Evolutionary conservation across 1,284 basidiomycete genomes (phyloP), one percentile per base, ranked within the genome.

Genomic region (Rhodotorula sp.): DNA sequence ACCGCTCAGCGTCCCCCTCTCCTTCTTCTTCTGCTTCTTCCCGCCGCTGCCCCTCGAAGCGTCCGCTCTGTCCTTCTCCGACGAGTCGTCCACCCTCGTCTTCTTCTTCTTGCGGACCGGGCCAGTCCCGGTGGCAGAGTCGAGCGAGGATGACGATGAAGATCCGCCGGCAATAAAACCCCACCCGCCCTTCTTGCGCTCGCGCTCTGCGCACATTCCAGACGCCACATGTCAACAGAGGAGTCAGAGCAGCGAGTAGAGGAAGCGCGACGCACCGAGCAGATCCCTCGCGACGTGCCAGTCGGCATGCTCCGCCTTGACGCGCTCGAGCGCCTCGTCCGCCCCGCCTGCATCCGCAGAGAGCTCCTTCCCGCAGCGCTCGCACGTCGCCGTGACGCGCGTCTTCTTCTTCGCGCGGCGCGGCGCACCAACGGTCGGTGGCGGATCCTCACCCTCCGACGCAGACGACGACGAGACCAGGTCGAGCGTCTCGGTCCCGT

Each of bases 221-320:
- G 54, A 42, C 53, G 27, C 9, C 61, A 21, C 27, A 59, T 27
- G 21, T 50, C 25, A 61, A 27, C 56, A 41, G 57, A n/a, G 69
- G 71, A 14, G 46, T 4, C 16, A 3, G 14, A 25, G 4, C 42
- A 34, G 21, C n/a, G 21, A 12, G 41, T 19, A 44, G 50, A 41
- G 34, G 9, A 27, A 23, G 16, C 7, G 53, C 25, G 25, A 41
- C 66, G 60, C 60, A 67, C 66, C 70, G 88, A 74, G 86, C 61
- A 95, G 80, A 66, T 91, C 89, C 78, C 89, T 85, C 2, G 93
- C 93, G 76, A 92, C 88, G 81, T 96, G 93, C 80, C 88, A 94
- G 81, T 96, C 93, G 58, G 87, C 85, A 76, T 96, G 93, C 79
- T 95, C 93, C 77, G 85, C 81, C 68, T 85, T 86, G 63, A 89